These are phyloP conservation scores for Ceratobasidium sp. DNA, from an alignment of 1,284 basidiomycete genomes.

Conservation along the genomic window DNA sequence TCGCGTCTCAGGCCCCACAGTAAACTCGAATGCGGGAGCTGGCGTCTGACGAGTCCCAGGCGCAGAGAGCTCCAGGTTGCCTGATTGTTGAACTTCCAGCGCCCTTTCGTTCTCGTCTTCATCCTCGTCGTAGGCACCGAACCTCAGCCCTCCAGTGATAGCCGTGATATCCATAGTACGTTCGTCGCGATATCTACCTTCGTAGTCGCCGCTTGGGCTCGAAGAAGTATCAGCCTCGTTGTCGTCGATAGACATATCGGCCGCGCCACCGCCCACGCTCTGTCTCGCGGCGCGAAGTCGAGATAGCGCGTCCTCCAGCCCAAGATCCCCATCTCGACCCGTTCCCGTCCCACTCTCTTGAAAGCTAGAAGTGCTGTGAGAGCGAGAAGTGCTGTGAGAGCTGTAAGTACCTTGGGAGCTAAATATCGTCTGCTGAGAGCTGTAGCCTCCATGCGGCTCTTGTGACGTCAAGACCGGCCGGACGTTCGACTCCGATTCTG, in stretches of 20 bases:
- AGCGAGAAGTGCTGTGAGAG: slow-evolving; percentile 22
- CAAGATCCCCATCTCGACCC: slow-evolving; percentile 12
- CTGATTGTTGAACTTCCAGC: background rate
- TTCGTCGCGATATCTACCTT: slow-evolving; percentile 25
- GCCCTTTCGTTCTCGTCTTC: slow-evolving; percentile 18
- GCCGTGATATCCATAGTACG: slow-evolving; percentile 40
- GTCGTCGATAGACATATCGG: slow-evolving; percentile 44
- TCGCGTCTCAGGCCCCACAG: background rate
- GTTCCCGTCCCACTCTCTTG: slow-evolving; percentile 36
- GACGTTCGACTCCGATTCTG: slow-evolving; percentile 10
- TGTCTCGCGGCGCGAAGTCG: slow-evolving; percentile 30
- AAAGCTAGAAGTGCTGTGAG: slow-evolving; percentile 16
- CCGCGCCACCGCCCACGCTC: slow-evolving; percentile 43
- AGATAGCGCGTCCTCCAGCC: slow-evolving; percentile 24
- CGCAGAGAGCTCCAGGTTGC: background rate
- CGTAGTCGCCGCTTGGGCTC: slow-evolving; percentile 42
- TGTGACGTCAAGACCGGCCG: slow-evolving; percentile 7
- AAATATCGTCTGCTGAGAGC: slow-evolving; percentile 7
- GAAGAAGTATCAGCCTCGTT: slow-evolving; percentile 26
- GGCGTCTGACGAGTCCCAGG: slow-evolving; percentile 6
- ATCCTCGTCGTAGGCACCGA: slow-evolving; percentile 11
- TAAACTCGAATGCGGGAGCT: slow-evolving; percentile 12
- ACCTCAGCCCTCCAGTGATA: slow-evolving; percentile 34
- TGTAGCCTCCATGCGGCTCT: slow-evolving; percentile 6
- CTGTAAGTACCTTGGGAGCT: slow-evolving; percentile 20